Base-by-base conservation (phyloP, 208 protist genomes). In the Leishmania lainsoni region DNA sequence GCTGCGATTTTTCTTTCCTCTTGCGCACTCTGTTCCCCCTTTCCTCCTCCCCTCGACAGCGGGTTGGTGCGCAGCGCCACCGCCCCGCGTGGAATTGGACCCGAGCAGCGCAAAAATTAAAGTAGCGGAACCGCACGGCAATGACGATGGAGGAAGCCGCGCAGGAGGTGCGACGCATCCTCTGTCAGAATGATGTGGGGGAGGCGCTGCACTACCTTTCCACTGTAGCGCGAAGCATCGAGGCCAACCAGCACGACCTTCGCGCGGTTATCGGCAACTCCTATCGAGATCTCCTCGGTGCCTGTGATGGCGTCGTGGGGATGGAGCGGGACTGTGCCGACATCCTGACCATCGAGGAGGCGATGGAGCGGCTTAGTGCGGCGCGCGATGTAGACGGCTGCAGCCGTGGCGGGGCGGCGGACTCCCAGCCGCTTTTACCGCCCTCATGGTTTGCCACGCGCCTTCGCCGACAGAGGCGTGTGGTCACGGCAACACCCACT, bases 91-190 rank as follows among this genome's bases (percentile, higher is more conserved):
- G 5, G 65, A n/a, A 42, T 48, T 3, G 32, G 29, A 12, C 14
- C 65, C 65, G 16, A 6, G 39, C 9, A 0, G 5, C 39, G 59
- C n/a, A n/a, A 29, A 39, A 32, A 58, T 26, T 14, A 58, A 12
- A 17, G 1, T 5, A 26, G 0, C 10, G 0, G n/a, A 32, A 51
- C 51, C 20, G n/a, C 35, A 3, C 42, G 6, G 14, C 1, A 16
- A 58, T 76, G 49, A 1, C 74, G 17, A 61, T 81, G 42, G 90
- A 91, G 63, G 92, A 92, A 29, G 89, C 91, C 6, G 79, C 86
- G 32, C 86, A 90, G 75, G 92, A 95, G 83, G 92, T 90, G 81
- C 85, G 86, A 0, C 83, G 90, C 68, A 93, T 96, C 42, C 87
- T 94, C 32, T 59, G 75, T 0, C 77, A 90, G 4, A 96, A 96